Conservation (phyloP, 1,284 basidiomycete genomes). For the Ganoderma lucidum region DNA sequence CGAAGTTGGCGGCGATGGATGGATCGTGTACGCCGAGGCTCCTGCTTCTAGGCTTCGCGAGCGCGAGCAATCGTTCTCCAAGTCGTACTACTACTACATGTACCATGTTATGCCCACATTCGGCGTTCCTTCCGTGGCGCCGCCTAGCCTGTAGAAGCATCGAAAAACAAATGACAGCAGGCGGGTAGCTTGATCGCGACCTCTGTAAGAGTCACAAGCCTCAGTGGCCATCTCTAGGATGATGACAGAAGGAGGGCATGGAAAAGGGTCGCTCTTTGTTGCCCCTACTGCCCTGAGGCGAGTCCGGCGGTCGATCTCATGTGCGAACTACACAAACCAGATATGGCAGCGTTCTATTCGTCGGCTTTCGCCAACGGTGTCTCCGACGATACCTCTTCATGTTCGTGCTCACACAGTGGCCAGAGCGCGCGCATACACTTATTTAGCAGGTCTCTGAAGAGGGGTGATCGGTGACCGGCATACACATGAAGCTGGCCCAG, state of each 20-base stretch:
- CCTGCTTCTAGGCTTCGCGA: not conserved
- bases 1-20: not conserved
- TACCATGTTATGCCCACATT: not conserved
- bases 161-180: slow-evolving; percentile 1
- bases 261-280: not conserved
- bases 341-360: not conserved
- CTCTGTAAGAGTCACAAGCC: slow-evolving; percentile 2
- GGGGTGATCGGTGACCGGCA: not conserved
- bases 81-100: not conserved
- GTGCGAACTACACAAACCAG: slow-evolving; percentile 5
- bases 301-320: not conserved
- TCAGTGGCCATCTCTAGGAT: too few relatives aligned
- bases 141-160: not conserved
- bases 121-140: not conserved
- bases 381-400: slow-evolving; percentile 3
- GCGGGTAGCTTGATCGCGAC: not conserved
- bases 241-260: not conserved
- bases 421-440: not conserved
- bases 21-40: not conserved
- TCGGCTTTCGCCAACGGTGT: not conserved
- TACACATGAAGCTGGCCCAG: not conserved
- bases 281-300: too few relatives aligned
- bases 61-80: not conserved
- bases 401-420: not conserved
- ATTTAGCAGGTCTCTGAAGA: slow-evolving; percentile 33